Evolutionary conservation across 2,329 filamentous ascomycete species (phyloP).

Genomic region (Neophaeococcomyces mojaviensis): DNA sequence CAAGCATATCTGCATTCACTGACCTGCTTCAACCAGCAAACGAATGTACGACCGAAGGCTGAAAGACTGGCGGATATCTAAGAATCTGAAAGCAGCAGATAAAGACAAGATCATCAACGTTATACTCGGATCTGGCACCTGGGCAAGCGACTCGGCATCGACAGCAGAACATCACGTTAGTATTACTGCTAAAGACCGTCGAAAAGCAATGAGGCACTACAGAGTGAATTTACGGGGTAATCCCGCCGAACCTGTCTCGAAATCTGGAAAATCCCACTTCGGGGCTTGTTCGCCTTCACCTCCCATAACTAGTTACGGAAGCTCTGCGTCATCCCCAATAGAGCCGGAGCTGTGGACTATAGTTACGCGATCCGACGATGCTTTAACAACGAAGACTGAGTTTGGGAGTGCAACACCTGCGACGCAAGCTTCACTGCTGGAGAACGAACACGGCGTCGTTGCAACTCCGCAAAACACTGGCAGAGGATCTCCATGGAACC

Average conservation of each 20-base stretch:
- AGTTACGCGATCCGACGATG: too few species aligned
- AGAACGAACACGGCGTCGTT: too few species aligned
- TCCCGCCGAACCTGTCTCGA: background rate
- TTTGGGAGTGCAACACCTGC: too few species aligned
- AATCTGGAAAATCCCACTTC: background rate
- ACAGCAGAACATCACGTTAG: background rate
- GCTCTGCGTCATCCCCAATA: too few species aligned
- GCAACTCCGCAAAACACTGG: too few species aligned
- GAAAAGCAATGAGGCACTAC: background rate
- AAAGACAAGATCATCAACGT: conserved; percentile 7
- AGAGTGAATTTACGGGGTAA: background rate
- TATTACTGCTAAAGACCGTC: background rate
- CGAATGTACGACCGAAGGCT: conserved; percentile 11
- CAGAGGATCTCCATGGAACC: too few species aligned
- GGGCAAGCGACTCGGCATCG: background rate
- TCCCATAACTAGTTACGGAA: too few species aligned
- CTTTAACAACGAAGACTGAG: too few species aligned
- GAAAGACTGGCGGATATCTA: conserved; percentile 11
- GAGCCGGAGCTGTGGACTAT: too few species aligned
- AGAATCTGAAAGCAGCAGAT: conserved; percentile 9
- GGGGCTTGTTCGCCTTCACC: too few species aligned
- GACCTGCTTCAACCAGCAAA: background rate
- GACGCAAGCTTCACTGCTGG: too few species aligned
- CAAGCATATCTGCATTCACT: background rate
- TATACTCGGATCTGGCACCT: conserved; percentile 1